Evolutionary conservation across 2,329 filamentous ascomycete genomes (phyloP).

Genomic region (Sporothrix sp.): DNA sequence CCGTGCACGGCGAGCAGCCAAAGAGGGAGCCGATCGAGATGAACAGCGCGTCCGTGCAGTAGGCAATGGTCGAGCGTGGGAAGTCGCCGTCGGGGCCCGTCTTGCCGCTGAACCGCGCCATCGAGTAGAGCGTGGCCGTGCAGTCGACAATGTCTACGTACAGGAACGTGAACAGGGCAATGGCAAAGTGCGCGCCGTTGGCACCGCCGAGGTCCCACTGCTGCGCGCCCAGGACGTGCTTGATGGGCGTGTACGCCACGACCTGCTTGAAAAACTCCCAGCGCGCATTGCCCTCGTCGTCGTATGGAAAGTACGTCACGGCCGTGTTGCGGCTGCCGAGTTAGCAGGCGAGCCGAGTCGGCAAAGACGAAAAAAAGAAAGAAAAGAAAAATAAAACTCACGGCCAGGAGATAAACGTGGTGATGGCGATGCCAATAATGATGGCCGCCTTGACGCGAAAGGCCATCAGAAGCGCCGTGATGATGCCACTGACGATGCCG

Average conservation of each 20-base stretch:
- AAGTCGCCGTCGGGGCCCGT: constrained; percentile 62
- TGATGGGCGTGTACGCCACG: constrained; percentile 61
- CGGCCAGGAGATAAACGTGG: constrained; percentile 68
- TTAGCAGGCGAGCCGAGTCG: background rate
- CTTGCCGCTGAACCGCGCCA: constrained; percentile 61
- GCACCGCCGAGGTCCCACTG: constrained; percentile 52
- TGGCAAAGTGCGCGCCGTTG: constrained; percentile 51
- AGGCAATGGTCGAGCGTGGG: constrained; percentile 72
- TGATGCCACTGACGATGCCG: constrained; percentile 67
- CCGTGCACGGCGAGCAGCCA: constrained; percentile 61
- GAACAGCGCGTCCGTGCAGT: constrained; percentile 59
- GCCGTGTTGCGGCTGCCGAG: constrained; percentile 36
- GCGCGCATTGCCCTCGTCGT: constrained; percentile 49
- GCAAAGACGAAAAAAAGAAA: background rate
- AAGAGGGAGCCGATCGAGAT: constrained; percentile 63
- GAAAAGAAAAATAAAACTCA: constrained; percentile 29
- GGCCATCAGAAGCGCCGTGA: constrained; percentile 73
- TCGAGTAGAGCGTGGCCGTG: constrained; percentile 70
- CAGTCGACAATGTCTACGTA: constrained; percentile 74
- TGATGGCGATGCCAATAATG: constrained; percentile 60
- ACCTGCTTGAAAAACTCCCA: constrained; percentile 67
- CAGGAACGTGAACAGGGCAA: constrained; percentile 67
- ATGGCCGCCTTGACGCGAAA: constrained; percentile 68
- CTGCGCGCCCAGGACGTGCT: constrained; percentile 51
- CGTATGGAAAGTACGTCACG: constrained; percentile 65